Conservation (phyloP, 805 yeast genomes). For the Wickerhamomyces pijperi region DNA sequence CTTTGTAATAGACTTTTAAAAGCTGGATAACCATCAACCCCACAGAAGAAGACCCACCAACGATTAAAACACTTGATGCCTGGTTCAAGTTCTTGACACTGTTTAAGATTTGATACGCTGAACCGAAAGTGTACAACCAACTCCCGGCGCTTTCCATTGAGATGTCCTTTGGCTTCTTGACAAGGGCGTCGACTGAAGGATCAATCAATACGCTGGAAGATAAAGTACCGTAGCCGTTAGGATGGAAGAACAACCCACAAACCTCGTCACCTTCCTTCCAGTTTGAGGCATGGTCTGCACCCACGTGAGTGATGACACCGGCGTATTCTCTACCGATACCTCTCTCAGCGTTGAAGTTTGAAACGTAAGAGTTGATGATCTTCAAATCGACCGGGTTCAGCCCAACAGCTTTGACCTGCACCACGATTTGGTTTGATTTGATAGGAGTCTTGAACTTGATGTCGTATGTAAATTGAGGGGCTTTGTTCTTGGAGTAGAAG, state of each 20-base stretch:
- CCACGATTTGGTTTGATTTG: constrained; percentile 34
- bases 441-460: constrained; percentile 40
- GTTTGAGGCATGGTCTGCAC: constrained; percentile 26
- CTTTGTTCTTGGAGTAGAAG: constrained; percentile 27
- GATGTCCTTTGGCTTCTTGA: constrained; percentile 36
- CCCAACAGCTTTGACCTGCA: constrained; percentile 48
- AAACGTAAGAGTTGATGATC: constrained; percentile 42
- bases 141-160: constrained; percentile 49
- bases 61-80: constrained; percentile 42
- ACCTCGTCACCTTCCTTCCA: constrained; percentile 54
- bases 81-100: constrained; percentile 23
- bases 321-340: constrained; percentile 66
- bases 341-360: constrained; percentile 40
- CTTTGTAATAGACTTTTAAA: constrained; percentile 38
- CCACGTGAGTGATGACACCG: constrained; percentile 49
- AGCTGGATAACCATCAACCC: constrained; percentile 55
- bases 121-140: constrained; percentile 48
- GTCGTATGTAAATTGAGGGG: constrained; percentile 38
- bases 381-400: constrained; percentile 59
- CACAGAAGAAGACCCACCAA: constrained; percentile 74
- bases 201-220: constrained; percentile 46
- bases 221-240: constrained; percentile 43
- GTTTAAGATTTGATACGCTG: constrained; percentile 43
- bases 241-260: constrained; percentile 48
- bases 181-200: constrained; percentile 36